A percentile compares a stretch with the other conserved stretches of the same genome.
These are phyloP conservation scores for Aspergillus sp. DNA, from an alignment of 2,329 filamentous ascomycete species.

Conservation along the genomic window DNA sequence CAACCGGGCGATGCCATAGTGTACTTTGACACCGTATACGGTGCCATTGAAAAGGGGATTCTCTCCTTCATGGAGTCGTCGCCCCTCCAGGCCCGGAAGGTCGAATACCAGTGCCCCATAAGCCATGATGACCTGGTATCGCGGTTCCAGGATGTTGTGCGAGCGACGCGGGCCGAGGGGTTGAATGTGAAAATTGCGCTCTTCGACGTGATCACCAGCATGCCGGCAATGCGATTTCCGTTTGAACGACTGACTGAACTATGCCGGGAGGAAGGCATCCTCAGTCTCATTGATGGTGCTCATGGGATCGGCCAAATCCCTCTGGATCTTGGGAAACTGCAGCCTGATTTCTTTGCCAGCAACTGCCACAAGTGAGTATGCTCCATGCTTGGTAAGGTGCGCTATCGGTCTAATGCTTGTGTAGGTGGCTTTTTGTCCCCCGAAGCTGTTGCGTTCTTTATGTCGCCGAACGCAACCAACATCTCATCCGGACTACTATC, in stretches of 20 bases:
- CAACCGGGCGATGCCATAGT: neutral
- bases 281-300: conserved; percentile 1
- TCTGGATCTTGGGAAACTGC: neutral
- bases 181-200: neutral
- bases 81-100: conserved; percentile 1
- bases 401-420: neutral
- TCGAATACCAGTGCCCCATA: conserved; percentile 2
- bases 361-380: conserved; percentile 1
- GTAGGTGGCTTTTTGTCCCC: conserved; percentile 2
- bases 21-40: conserved; percentile 1
- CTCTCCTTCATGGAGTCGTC: conserved; percentile 2
- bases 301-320: conserved; percentile 6
- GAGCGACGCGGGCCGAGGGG: neutral
- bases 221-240: neutral
- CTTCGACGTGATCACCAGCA: neutral
- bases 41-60: conserved; percentile 1
- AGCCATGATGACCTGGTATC: neutral
- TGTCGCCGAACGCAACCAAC: neutral
- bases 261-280: neutral
- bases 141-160: conserved; percentile 1
- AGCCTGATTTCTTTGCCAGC: conserved; percentile 2
- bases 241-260: conserved; percentile 1
- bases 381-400: neutral
- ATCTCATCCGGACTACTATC: conserved; percentile 2
- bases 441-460: conserved; percentile 2